A percentile compares a stretch with the other conserved stretches of the same genome.
Evolutionary conservation across 73 alveolate species (phyloP).

Genomic region (Uronychia binucleata): DNA sequence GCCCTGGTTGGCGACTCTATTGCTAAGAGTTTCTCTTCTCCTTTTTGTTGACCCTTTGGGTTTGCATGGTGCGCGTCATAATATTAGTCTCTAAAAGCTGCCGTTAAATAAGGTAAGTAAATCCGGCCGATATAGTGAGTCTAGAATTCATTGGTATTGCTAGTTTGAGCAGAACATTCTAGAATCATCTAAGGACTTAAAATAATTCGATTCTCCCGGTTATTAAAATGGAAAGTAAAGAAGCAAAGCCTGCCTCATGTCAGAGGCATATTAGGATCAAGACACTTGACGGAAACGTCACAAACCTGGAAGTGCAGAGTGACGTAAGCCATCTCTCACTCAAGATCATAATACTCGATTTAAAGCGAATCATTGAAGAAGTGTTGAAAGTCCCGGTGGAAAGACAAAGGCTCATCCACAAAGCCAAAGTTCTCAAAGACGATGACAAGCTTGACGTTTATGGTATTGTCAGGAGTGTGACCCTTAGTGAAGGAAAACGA

Average conservation of each 20-base stretch:
- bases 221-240: too few relatives aligned
- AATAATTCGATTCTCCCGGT: too few relatives aligned
- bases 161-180: neutral
- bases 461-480: constrained; percentile 9
- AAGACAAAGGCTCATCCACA: constrained; percentile 63
- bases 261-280: constrained; percentile 38
- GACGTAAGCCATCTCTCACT: constrained; percentile 16
- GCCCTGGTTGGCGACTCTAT: too few relatives aligned
- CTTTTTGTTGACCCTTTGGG: too few relatives aligned
- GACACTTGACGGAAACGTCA: constrained; percentile 52
- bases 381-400: constrained; percentile 35
- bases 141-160: neutral
- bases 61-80: too few relatives aligned
- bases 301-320: constrained; percentile 14
- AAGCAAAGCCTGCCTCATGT: neutral
- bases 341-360: constrained; percentile 4
- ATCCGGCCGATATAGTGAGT: neutral
- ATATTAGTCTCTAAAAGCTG: too few relatives aligned
- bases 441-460: constrained; percentile 30
- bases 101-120: too few relatives aligned
- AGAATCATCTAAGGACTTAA: neutral
- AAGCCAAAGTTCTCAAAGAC: constrained; percentile 62
- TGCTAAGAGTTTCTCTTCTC: too few relatives aligned
- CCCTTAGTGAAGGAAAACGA: constrained; percentile 67
- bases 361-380: constrained; percentile 15